A percentile compares a stretch with the other conserved stretches of the same genome.
phyloP scores from a whole-genome alignment of 306 rosid genomes.

The Vicia faba region DNA sequence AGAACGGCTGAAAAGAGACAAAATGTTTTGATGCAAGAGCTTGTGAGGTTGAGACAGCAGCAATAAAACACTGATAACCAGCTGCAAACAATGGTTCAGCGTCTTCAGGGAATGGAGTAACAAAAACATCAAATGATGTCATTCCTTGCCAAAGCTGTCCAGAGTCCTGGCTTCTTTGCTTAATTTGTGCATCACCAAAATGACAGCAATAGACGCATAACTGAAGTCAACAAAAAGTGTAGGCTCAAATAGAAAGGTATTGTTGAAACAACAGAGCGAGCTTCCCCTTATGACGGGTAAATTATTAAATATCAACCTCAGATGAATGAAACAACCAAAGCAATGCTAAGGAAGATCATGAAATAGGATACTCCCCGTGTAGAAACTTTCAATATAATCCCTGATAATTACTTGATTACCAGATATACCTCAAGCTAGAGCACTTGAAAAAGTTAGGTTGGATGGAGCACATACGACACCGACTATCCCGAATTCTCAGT shows the following conservation, averaged over 20 bases:
- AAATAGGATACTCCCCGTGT: conserved; percentile 60
- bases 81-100: conserved; percentile 91
- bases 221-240: conserved; percentile 83
- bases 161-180: conserved; percentile 93
- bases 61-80: conserved; percentile 93
- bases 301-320: conserved; percentile 81
- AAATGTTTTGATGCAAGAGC: conserved; percentile 98
- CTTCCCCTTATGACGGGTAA: conserved; percentile 75
- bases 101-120: conserved; percentile 97
- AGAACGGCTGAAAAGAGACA: conserved; percentile 94
- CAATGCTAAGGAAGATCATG: conserved; percentile 84
- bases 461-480: too few relatives aligned
- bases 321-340: conserved; percentile 71
- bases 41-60: conserved; percentile 96
- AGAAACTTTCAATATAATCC: conserved; percentile 53
- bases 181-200: conserved; percentile 94
- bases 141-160: conserved; percentile 94
- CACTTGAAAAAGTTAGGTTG: too few relatives aligned
- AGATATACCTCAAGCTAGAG: too few relatives aligned
- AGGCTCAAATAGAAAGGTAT: conserved; percentile 77
- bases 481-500: too few relatives aligned
- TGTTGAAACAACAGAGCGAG: conserved; percentile 50
- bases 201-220: conserved; percentile 77
- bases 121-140: conserved; percentile 98
- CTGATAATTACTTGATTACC: conserved; percentile 59